Conservation (phyloP, 495 filamentous ascomycete genomes). For the Penicillium tannophilum region DNA sequence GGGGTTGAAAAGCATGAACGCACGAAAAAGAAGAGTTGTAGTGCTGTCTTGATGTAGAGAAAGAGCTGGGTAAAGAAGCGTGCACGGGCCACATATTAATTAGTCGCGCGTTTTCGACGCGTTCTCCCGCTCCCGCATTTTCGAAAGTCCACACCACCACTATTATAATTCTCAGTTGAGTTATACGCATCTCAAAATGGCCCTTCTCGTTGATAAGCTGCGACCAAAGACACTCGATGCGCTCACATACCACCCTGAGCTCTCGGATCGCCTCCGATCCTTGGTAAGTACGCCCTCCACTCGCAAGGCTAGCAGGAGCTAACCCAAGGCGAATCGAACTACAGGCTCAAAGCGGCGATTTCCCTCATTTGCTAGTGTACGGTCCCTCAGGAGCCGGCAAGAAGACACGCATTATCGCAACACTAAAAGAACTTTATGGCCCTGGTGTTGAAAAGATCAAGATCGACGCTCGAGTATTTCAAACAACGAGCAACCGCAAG, state of each 20-base stretch:
- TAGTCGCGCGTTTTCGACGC: conserved; percentile 42
- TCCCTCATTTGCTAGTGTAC: conserved; percentile 95
- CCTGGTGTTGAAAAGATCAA: conserved; percentile 96
- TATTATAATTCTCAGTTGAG: not conserved
- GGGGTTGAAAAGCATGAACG: too few relatives aligned
- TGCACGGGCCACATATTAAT: conserved; percentile 49
- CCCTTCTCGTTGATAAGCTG: conserved; percentile 91
- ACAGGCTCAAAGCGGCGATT: conserved; percentile 94
- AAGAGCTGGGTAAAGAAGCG: not conserved
- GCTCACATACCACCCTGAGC: conserved; percentile 84
- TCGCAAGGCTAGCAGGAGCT: conserved; percentile 8
- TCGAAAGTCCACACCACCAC: conserved; percentile 12
- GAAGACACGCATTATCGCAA: conserved; percentile 94
- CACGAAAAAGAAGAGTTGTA: not conserved
- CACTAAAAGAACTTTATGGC: conserved; percentile 87
- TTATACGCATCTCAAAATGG: conserved; percentile 46
- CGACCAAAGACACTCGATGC: conserved; percentile 85
- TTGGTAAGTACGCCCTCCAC: conserved; percentile 60
- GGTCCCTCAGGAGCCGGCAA: conserved; percentile 96
- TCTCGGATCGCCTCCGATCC: conserved; percentile 84
- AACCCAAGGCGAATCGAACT: not conserved
- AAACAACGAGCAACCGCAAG: conserved; percentile 92
- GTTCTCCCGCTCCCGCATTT: conserved; percentile 30
- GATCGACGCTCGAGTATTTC: conserved; percentile 93
- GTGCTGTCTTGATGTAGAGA: not conserved